These are phyloP conservation scores for Acacia concinna DNA, from an alignment of 331 rosid genomes.

Conservation along the genomic window DNA sequence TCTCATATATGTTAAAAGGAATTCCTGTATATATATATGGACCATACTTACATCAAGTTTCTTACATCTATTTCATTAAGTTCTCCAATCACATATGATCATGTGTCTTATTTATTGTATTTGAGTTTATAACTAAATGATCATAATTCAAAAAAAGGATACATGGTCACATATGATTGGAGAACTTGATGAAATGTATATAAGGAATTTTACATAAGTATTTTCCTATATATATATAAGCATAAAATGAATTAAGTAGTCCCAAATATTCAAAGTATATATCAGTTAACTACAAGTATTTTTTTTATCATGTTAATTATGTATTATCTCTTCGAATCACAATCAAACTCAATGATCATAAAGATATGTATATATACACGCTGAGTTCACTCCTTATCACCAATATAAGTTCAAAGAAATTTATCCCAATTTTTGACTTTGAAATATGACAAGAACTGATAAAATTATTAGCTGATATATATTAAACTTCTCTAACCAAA, in stretches of 20 bases:
- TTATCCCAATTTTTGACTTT: not conserved
- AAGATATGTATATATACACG: not conserved
- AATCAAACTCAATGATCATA: not conserved
- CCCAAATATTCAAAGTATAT: not conserved
- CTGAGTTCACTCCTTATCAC: not conserved
- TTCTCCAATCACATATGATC: too few relatives aligned
- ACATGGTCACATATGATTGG: too few relatives aligned
- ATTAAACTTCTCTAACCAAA: too few relatives aligned
- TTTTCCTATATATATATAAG: too few relatives aligned
- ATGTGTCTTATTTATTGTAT: too few relatives aligned
- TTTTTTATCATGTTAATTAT: not conserved
- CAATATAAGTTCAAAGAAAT: not conserved
- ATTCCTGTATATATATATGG: not conserved
- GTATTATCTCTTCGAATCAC: not conserved
- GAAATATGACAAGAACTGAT: not conserved
- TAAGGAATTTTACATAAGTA: too few relatives aligned
- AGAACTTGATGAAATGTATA: too few relatives aligned
- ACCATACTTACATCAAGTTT: too few relatives aligned
- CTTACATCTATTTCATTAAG: too few relatives aligned
- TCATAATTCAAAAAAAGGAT: too few relatives aligned
- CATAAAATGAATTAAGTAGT: not conserved
- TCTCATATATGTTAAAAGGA: not conserved
- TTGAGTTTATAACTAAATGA: too few relatives aligned
- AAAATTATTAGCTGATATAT: not conserved
- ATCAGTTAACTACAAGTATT: not conserved